Conservation (phyloP, 1,139 yeast species). For the Meyerozyma guilliermondii region DNA sequence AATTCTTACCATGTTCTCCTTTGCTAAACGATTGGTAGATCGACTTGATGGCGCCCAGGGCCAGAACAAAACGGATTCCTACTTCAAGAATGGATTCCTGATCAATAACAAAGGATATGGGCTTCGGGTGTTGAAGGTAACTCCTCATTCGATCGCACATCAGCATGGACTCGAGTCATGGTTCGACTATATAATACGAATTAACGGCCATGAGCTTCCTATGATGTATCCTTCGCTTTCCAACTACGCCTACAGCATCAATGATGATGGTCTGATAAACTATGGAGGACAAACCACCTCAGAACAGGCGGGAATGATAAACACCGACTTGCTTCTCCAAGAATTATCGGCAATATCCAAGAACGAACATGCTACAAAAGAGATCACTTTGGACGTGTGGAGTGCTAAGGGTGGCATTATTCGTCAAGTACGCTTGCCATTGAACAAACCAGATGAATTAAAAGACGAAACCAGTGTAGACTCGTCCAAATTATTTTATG, state of each 20-base stretch:
- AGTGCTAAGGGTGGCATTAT: conserved; percentile 80
- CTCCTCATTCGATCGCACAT: conserved; percentile 37
- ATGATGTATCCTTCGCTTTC: conserved; percentile 36
- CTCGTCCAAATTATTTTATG: conserved; percentile 13
- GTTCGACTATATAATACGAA: conserved; percentile 78
- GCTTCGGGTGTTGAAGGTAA: conserved; percentile 35
- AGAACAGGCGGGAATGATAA: conserved; percentile 35
- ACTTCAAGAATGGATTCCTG: conserved; percentile 43
- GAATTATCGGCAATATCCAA: conserved; percentile 32
- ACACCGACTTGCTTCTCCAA: conserved; percentile 28
- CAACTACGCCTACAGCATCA: conserved; percentile 27
- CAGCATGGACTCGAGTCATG: conserved; percentile 59
- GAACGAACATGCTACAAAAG: conserved; percentile 22
- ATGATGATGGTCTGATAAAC: conserved; percentile 40
- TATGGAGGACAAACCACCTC: conserved; percentile 33
- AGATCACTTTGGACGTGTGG: conserved; percentile 69
- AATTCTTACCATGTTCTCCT: conserved; percentile 60
- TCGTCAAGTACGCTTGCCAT: conserved; percentile 47
- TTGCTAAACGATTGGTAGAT: conserved; percentile 80
- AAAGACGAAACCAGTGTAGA: not conserved
- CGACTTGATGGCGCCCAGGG: conserved; percentile 51
- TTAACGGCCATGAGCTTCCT: conserved; percentile 73
- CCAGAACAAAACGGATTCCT: conserved; percentile 37
- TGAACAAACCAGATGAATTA: conserved; percentile 13
- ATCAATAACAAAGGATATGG: conserved; percentile 42